Evolutionary conservation across 305 asterid species (phyloP).

Genomic region (Ilex paraguariensis): DNA sequence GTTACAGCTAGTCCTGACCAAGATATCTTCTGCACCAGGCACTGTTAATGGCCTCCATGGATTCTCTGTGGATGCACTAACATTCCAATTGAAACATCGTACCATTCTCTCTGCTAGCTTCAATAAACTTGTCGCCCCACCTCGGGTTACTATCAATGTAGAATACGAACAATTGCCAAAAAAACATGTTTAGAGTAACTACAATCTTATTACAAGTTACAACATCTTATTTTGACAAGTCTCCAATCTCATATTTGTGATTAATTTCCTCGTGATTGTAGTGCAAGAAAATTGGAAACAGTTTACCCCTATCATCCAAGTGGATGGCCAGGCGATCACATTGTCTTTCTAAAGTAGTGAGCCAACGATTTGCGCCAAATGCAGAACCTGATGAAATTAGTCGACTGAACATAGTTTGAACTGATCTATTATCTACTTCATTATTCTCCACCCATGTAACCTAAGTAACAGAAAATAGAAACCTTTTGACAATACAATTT

Average conservation of each 20-base stretch:
- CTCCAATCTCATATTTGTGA: no score
- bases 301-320: constrained; percentile 13
- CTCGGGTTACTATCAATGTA: background rate
- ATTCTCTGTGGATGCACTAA: constrained; percentile 27
- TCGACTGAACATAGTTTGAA: constrained; percentile 20
- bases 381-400: constrained; percentile 25
- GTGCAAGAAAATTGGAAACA: background rate
- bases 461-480: constrained; percentile 4
- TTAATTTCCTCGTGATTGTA: no score
- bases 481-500: background rate
- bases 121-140: constrained; percentile 28
- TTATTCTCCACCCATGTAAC: constrained; percentile 64
- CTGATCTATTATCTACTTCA: constrained; percentile 15
- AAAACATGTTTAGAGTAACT: no score
- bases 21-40: constrained; percentile 35
- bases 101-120: constrained; percentile 42
- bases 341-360: constrained; percentile 40
- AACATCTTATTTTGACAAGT: no score
- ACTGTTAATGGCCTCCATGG: constrained; percentile 37
- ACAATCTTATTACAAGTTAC: no score
- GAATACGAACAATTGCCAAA: no score
- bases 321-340: constrained; percentile 23
- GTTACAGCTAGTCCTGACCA: constrained; percentile 33
- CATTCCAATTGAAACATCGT: constrained; percentile 25
- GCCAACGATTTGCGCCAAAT: constrained; percentile 45